A percentile compares a stretch with the other conserved stretches of the same genome.
Conservation (phyloP, 1,284 basidiomycete genomes). For the Cryptococcus maquisensis region DNA sequence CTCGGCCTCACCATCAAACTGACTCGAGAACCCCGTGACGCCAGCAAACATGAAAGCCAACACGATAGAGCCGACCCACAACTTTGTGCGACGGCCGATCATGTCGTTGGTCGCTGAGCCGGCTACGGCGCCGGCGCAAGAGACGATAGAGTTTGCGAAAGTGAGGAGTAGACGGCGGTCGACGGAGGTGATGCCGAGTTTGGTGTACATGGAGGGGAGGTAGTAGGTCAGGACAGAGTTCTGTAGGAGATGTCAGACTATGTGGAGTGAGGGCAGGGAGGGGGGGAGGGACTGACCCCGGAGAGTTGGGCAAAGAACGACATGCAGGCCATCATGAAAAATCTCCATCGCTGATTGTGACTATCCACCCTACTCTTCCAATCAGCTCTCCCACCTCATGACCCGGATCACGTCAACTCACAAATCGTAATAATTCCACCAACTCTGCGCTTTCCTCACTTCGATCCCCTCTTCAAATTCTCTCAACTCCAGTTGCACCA, state of each 20-base stretch:
- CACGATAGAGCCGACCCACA: constrained; percentile 22
- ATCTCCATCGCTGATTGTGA: constrained; percentile 20
- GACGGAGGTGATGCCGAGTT: constrained; percentile 21
- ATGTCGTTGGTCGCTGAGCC: constrained; percentile 25
- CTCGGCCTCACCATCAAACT: constrained; percentile 6
- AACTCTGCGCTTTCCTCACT: constrained; percentile 51
- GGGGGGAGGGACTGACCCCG: constrained; percentile 8
- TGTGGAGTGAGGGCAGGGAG: neutral
- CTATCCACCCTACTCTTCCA: constrained; percentile 8
- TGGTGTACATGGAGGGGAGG: constrained; percentile 18
- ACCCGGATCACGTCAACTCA: constrained; percentile 2
- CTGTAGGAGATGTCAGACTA: neutral
- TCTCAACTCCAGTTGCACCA: constrained; percentile 22
- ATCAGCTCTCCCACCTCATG: neutral
- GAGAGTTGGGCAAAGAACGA: constrained; percentile 24
- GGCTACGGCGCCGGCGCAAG: constrained; percentile 17
- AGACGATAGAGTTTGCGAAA: constrained; percentile 26
- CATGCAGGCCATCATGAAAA: constrained; percentile 26
- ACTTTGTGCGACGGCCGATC: constrained; percentile 22
- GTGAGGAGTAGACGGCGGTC: constrained; percentile 23
- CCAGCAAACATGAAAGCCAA: constrained; percentile 19
- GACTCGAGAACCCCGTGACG: constrained; percentile 21
- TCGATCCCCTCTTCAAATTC: constrained; percentile 25
- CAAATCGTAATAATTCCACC: constrained; percentile 48
- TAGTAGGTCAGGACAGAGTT: constrained; percentile 23